Evolutionary conservation across 2,329 filamentous ascomycete species (phyloP), one percentile per base, ranked within the genome.

Genomic region (Xylaria sp.): DNA sequence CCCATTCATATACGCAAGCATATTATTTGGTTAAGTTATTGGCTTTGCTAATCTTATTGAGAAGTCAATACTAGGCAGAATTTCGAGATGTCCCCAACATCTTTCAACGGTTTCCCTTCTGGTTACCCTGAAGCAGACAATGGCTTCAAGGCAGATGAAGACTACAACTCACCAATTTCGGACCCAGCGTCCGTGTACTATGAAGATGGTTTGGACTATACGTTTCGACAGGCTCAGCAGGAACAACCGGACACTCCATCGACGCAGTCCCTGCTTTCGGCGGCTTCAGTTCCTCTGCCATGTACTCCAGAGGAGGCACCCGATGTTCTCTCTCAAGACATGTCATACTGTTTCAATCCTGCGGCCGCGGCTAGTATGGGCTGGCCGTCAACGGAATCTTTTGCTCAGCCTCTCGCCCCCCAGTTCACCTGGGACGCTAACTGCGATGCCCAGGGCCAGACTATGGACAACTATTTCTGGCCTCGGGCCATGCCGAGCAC

Each of bases 11-110:
- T 28, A 28, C 28, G 28, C 28, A 28, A 28, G 28, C 28, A 69
- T 60, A 10, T 41, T 41, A 10, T 66, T 51, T 44, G 54, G 13
- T 57, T 44, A 66, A 12, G 18, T 56, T 46, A 7, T 51, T 34
- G 32, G 41, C 52, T 13, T 56, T 9, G 32, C 50, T 48, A 41
- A 51, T 46, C 18, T 25, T 41, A 39, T 6, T 20, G 12, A 20
- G 25, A 13, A 64, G 18, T 41, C 25, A 59, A 28, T 28, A 28
- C 13, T 41, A 8, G 9, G 23, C 20, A 12, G 7, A 12, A 25
- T 15, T 25, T 25, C n/a, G 25, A 25, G 10, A 50, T 50, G 48
- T 23, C n/a, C 10, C n/a, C 23, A 50, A 13, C 39, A 41, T 18
- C 39, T 15, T 41, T 41, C 39, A 12, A 41, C 12, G 15, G 39